Evolutionary conservation across 176 grass and related monocot species (phyloP).

Genomic region (Stipa capillata): DNA sequence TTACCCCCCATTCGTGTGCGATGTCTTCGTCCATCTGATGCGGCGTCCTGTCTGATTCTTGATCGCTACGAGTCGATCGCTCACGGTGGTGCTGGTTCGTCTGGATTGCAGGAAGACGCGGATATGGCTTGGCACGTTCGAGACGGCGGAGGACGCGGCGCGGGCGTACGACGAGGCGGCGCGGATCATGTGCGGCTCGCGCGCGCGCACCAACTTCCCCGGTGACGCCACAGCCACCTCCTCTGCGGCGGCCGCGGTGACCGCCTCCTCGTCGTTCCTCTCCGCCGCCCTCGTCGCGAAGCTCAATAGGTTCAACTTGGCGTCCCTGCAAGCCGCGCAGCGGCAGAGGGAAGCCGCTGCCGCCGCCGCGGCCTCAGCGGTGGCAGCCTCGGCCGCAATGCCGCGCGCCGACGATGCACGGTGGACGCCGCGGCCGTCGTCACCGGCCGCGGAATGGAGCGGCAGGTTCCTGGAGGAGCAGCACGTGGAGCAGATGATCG

Average conservation of each 20-base stretch:
- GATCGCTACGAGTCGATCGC: not conserved
- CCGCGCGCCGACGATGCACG: not conserved
- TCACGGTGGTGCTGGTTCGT: not conserved
- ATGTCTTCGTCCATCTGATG: not conserved
- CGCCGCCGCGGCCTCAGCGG: not conserved
- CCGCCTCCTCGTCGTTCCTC: conserved; percentile 34
- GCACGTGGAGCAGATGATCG: conserved; percentile 95
- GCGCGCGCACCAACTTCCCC: conserved; percentile 80
- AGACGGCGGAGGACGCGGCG: conserved; percentile 94
- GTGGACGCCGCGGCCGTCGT: not conserved
- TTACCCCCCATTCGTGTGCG: too few species aligned
- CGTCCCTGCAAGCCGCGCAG: conserved; percentile 47
- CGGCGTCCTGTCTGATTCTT: not conserved
- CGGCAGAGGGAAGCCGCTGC: conserved; percentile 34
- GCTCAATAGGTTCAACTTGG: conserved; percentile 82
- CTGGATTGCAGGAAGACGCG: conserved; percentile 64
- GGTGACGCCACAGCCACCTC: not conserved
- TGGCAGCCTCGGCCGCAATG: not conserved
- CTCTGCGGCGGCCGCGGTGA: not conserved
- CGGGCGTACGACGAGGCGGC: conserved; percentile 92
- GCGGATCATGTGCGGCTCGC: conserved; percentile 78
- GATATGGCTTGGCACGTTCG: conserved; percentile 98
- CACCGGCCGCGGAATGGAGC: not conserved
- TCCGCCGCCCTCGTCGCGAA: conserved; percentile 64
- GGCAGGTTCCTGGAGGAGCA: conserved; percentile 62